Base-by-base conservation (phyloP, 306 rosid species). In the Malus asiatica region DNA sequence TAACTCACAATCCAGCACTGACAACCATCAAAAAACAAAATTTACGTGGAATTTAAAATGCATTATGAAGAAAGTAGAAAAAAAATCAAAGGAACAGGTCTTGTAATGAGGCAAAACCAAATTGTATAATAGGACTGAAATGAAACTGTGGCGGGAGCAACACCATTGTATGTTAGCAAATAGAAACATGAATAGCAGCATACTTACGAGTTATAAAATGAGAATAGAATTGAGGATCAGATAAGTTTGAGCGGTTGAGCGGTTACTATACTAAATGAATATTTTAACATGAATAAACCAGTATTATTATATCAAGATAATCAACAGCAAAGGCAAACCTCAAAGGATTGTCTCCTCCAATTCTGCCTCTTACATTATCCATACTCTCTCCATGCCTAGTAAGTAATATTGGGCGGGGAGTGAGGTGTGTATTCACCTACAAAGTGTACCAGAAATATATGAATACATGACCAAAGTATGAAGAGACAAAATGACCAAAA, bases 361-460 rank as follows among this genome's bases (percentile, higher is more conserved):
- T 92, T 84, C 99, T 87, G 59, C 91, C 97, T 82, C 99, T 85
- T 66, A 95, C 97, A 86, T 95, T 95, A 81, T 95, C 99, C 87
- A 38, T 91, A 85, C 99, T 95, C 85, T 95, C 99, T 71, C 99
- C 99, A 78, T 95, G 99, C 78, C 98, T 88, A 58, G 99, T 95
- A 74, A 95, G 99, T 77, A 95, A 86, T 80, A 95, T 95, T 72
- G 99, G 99, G 64, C 99, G 97, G 12, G 99, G 99, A 1, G 98
- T 95, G 77, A 92, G 97, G 85, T 95, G 99, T 18, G 98, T 95
- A 82, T 95, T 95, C 75, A 95, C 99, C 99, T 95, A 77, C 76
- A 78, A 71, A 48, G 32, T 67, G 68, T 69, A 70, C 53, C 19
- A 14, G 23, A 81, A 29, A 60, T 57, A 38, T 14, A 40, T 48